These are phyloP conservation scores for Backusella liffmaniae DNA, from an alignment of 192 early-diverging fungal species.

Conservation along the genomic window DNA sequence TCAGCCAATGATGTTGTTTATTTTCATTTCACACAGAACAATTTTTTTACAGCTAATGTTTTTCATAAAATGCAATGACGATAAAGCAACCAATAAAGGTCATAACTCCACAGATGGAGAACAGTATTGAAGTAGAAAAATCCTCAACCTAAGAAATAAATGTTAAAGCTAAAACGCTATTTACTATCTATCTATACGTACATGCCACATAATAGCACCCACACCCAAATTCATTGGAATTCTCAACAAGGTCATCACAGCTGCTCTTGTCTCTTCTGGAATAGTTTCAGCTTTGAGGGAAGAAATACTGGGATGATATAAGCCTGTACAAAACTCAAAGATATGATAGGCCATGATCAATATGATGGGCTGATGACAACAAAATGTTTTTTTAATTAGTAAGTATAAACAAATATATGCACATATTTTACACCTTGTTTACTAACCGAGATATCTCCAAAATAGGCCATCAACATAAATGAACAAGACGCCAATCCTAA, in stretches of 20 bases:
- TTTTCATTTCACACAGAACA: not conserved
- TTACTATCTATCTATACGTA: conserved; percentile 19
- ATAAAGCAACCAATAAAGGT: conserved; percentile 35
- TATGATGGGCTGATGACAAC: not conserved
- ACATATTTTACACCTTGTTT: not conserved
- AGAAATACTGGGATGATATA: conserved; percentile 55
- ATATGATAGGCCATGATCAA: conserved; percentile 44
- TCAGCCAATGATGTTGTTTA: not conserved
- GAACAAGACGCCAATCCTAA: conserved; percentile 39
- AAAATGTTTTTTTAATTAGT: not conserved
- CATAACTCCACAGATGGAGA: conserved; percentile 54
- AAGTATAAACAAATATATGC: not conserved
- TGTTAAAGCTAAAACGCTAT: not conserved
- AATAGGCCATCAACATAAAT: conserved; percentile 39
- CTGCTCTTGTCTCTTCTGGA: conserved; percentile 56
- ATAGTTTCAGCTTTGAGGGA: conserved; percentile 50
- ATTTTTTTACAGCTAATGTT: not conserved
- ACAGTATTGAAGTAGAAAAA: conserved; percentile 39
- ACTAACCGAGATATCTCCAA: conserved; percentile 23
- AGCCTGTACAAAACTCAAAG: conserved; percentile 56
- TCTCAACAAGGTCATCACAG: conserved; percentile 57
- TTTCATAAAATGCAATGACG: conserved; percentile 12
- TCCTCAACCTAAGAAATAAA: conserved; percentile 25
- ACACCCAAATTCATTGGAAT: conserved; percentile 65
- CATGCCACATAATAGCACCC: conserved; percentile 44